phyloP scores from a whole-genome alignment of 352 stramenopile genomes.

The Phytopythium sindhum region DNA sequence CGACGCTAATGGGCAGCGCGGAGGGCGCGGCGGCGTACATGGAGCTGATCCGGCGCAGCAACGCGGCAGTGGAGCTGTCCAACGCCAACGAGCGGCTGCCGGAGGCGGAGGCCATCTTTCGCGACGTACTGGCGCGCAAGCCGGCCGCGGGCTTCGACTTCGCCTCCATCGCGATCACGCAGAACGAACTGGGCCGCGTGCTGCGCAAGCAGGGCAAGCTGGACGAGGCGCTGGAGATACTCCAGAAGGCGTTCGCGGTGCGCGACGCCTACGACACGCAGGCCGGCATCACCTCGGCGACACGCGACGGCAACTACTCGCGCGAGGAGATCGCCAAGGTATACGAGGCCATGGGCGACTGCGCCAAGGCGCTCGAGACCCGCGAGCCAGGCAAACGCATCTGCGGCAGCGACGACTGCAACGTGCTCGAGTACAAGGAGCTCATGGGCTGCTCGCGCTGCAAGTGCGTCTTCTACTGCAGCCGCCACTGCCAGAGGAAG shows the following conservation, averaged over 20 bases:
- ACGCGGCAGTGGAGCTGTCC: conserved; percentile 38
- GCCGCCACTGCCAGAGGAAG: conserved; percentile 52
- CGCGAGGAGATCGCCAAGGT: conserved; percentile 71
- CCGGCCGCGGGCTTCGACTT: conserved; percentile 54
- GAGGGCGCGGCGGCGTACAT: conserved; percentile 43
- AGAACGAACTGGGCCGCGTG: conserved; percentile 50
- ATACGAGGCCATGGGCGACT: conserved; percentile 61
- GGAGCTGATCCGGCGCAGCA: conserved; percentile 39
- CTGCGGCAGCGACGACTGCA: conserved; percentile 48
- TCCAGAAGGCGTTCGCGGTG: conserved; percentile 38
- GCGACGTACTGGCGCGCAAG: conserved; percentile 38
- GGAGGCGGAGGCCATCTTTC: conserved; percentile 41
- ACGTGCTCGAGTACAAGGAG: conserved; percentile 46
- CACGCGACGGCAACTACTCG: conserved; percentile 63
- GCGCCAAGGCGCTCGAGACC: conserved; percentile 31
- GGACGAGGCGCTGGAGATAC: conserved; percentile 46
- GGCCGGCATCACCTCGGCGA: conserved; percentile 27
- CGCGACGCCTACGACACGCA: conserved; percentile 36
- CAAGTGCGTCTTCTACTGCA: conserved; percentile 70
- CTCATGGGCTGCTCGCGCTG: conserved; percentile 54
- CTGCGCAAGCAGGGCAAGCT: conserved; percentile 43
- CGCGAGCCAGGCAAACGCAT: conserved; percentile 45
- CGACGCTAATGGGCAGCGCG: conserved; percentile 22
- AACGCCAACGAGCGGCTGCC: conserved; percentile 31
- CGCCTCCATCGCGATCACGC: conserved; percentile 51